phyloP scores from a whole-genome alignment of 1,139 yeast genomes.

The Suhomyces atakaporum region DNA sequence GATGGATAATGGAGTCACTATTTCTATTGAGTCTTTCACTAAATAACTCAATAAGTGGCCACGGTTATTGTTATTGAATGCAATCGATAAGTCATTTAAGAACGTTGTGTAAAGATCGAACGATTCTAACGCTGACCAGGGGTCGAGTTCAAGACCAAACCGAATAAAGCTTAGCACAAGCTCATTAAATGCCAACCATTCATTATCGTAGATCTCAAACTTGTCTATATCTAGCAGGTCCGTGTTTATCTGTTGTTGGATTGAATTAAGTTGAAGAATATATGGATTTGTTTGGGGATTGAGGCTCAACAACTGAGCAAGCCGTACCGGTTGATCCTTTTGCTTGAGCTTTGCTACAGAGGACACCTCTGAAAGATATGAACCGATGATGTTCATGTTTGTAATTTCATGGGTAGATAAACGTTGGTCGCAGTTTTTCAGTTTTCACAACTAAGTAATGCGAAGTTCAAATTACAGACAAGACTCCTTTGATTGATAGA shows the following conservation, averaged over 20 bases:
- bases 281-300: slow-evolving; percentile 16
- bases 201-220: slow-evolving; percentile 36
- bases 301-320: slow-evolving; percentile 14
- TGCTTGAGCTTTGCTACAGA: slow-evolving; percentile 10
- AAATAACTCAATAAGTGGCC: slow-evolving; percentile 53
- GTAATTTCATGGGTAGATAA: background rate
- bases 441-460: background rate
- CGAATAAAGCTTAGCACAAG: slow-evolving; percentile 52
- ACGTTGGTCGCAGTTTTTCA: too few species aligned
- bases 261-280: slow-evolving; percentile 13
- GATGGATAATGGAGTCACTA: slow-evolving; percentile 52
- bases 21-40: slow-evolving; percentile 41
- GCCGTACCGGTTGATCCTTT: slow-evolving; percentile 13
- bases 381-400: slow-evolving; percentile 14
- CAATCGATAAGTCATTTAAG: slow-evolving; percentile 56
- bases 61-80: slow-evolving; percentile 54
- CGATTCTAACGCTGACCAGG: slow-evolving; percentile 56
- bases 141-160: slow-evolving; percentile 57
- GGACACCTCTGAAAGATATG: slow-evolving; percentile 14
- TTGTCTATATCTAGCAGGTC: slow-evolving; percentile 12
- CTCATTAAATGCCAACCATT: slow-evolving; percentile 55
- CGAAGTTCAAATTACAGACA: too few species aligned
- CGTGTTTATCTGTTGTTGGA: slow-evolving; percentile 1
- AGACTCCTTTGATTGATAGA: too few species aligned
- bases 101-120: slow-evolving; percentile 60